Percentiles rank a stretch among this genome's conserved stretches.
Conservation (phyloP, 208 protist species). For the Leishmania major region DNA sequence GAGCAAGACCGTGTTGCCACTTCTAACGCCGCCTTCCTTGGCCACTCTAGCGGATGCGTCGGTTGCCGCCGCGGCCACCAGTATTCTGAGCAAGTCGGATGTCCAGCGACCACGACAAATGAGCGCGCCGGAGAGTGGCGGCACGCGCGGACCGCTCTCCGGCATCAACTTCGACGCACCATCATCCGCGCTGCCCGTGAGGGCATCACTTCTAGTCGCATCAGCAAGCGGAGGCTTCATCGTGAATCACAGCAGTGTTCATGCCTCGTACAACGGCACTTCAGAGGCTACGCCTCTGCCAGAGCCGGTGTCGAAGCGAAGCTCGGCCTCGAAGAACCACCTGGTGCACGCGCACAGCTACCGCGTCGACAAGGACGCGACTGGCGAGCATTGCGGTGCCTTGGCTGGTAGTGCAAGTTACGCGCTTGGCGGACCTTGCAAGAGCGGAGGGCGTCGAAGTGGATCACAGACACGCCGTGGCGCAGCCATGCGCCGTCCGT, state of each 20-base stretch:
- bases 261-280: background rate
- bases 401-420: background rate
- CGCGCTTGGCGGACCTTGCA: background rate
- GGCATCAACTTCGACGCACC: background rate
- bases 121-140: constrained; percentile 5
- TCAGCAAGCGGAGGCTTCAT: background rate
- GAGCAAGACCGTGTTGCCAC: background rate
- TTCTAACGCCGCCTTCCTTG: background rate
- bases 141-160: background rate
- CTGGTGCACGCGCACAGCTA: constrained; percentile 12
- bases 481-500: background rate
- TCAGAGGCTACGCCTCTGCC: background rate
- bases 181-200: background rate
- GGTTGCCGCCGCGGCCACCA: background rate
- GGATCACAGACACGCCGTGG: background rate
- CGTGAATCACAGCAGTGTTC: background rate
- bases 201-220: background rate
- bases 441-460: background rate
- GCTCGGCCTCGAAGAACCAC: background rate
- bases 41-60: background rate
- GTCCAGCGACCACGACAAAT: constrained; percentile 5
- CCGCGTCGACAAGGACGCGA: background rate
- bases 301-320: background rate
- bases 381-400: background rate
- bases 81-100: background rate